Evolutionary conservation across 1,284 basidiomycete genomes (phyloP), one percentile per base, ranked within the genome.

Genomic region (Sporisorium graminicola): DNA sequence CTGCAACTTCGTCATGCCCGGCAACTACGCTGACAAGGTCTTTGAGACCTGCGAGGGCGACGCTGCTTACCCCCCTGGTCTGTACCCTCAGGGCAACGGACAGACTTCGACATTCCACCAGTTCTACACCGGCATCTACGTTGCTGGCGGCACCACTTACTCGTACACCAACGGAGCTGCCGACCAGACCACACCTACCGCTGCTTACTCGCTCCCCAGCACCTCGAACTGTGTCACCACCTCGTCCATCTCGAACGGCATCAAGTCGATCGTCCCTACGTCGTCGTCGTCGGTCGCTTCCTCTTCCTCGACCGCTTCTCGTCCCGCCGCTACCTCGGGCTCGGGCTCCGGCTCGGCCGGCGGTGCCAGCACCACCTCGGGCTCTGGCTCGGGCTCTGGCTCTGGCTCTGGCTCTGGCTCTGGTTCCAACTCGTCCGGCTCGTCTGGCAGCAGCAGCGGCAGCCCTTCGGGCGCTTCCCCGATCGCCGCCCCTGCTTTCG

Each of bases 1-100:
- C n/a, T 85, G 84, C 77, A 65, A 78, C 63, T 85, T 90, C 56
- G 76, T 86, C 70, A 85, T 86, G 85, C 84, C 84, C 10, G 84
- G 83, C 35, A 74, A 81, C 75, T 86, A 85, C 72, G 33, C 22
- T 46, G 72, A 81, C 55, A 57, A 77, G 47, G 55, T 65, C 4
- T 86, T 86, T 46, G 83, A 85, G 58, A 75, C 79, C 16, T 86
- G 85, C 68, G 85, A 86, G 24, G 84, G 76, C 42, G 85, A 86
- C 61, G 61, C 82, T 37, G 84, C 84, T 24, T 85, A 83, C 78
- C 85, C 85, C 3, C 85, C 85, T n/a, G 85, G 85, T 63, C 55
- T 83, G 31, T 85, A 78, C 68, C 76, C 80, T 4, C 49, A 78
- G 47, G 69, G 56, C 54, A 63, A 77, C 58, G 82, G 82, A 54